phyloP scores from a whole-genome alignment of 495 filamentous ascomycete genomes.

The Aspergillus heteromorphus region DNA sequence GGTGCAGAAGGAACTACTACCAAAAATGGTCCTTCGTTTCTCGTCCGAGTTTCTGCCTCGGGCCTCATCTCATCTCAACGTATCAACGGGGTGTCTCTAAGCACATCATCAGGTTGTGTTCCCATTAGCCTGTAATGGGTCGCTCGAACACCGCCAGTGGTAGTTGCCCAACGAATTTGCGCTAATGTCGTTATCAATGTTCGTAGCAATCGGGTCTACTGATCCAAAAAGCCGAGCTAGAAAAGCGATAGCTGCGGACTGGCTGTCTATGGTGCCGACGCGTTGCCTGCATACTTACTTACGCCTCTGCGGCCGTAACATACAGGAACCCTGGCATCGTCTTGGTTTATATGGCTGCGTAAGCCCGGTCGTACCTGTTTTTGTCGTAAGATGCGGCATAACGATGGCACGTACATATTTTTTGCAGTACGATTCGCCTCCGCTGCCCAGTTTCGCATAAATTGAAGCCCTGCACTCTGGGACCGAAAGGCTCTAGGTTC shows the following conservation, averaged over 20 bases:
- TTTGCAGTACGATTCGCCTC: background rate
- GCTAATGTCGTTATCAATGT: background rate
- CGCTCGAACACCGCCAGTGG: background rate
- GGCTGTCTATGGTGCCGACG: background rate
- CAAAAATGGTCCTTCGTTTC: background rate
- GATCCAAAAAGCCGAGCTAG: background rate
- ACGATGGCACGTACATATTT: no score
- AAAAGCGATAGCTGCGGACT: background rate
- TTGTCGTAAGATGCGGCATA: background rate
- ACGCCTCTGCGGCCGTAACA: background rate
- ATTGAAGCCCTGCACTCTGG: conserved; percentile 8
- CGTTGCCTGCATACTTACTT: background rate
- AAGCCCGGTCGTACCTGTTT: background rate
- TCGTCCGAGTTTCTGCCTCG: background rate
- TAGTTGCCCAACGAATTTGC: background rate
- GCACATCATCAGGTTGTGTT: background rate
- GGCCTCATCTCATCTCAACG: background rate
- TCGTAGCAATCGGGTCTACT: background rate
- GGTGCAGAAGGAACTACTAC: background rate
- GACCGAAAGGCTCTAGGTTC: conserved; percentile 9
- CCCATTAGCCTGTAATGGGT: background rate
- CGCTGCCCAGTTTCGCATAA: conserved; percentile 12
- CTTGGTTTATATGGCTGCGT: background rate
- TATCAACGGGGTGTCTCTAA: background rate
- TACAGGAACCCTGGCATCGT: background rate